Evolutionary conservation across 306 rosid genomes (phyloP).

Genomic region (Castanea mollissima): DNA sequence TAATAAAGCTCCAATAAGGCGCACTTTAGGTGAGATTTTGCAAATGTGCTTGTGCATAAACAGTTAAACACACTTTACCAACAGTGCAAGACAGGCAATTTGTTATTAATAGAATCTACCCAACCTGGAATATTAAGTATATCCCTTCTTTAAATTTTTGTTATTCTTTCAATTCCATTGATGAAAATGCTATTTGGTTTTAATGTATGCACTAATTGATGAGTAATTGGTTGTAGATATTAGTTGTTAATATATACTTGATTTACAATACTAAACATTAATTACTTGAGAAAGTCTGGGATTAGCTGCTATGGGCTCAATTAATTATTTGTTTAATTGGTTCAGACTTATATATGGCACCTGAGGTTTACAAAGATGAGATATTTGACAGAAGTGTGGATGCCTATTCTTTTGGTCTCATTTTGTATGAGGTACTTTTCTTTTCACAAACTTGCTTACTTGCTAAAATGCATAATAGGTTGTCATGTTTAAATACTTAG

Average conservation of each 20-base stretch:
- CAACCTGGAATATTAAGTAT: neutral
- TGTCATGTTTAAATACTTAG: conserved; percentile 17
- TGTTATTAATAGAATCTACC: neutral
- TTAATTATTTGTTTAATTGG: conserved; percentile 27
- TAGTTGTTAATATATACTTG: neutral
- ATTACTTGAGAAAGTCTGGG: neutral
- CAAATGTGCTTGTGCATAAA: no score
- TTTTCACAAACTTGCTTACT: neutral
- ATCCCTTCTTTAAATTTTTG: neutral
- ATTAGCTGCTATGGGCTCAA: conserved; percentile 12
- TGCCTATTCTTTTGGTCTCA: conserved; percentile 84
- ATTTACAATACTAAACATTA: neutral
- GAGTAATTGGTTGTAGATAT: neutral
- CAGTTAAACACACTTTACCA: no score
- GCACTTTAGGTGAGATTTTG: no score
- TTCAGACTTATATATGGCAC: conserved; percentile 83
- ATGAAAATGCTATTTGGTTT: neutral
- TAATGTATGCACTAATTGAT: neutral
- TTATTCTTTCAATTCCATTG: neutral
- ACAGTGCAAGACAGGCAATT: neutral
- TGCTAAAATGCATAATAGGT: conserved; percentile 12
- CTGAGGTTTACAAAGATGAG: conserved; percentile 78
- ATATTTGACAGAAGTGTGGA: conserved; percentile 84
- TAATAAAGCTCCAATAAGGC: no score
- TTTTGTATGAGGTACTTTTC: conserved; percentile 75